Percentiles rank a stretch among this genome's conserved stretches.
Evolutionary conservation across 129 eudicot species (phyloP).

Genomic region (Flaveria robusta): DNA sequence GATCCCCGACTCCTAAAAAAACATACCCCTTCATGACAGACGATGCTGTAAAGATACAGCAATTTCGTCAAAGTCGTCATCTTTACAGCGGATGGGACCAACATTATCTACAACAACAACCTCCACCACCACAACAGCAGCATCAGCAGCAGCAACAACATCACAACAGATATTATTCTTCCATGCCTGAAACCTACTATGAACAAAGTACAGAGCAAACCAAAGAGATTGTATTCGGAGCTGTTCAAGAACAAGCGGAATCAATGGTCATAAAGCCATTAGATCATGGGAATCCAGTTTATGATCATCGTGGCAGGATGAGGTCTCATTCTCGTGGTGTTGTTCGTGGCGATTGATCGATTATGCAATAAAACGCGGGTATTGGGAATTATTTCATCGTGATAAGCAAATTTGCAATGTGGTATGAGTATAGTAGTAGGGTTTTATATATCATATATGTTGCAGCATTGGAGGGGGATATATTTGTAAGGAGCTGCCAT

Average conservation of each 20-base stretch:
- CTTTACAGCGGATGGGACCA: slow-evolving; percentile 88
- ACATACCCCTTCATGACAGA: slow-evolving; percentile 89
- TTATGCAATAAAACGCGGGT: slow-evolving; percentile 27
- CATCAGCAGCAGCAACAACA: slow-evolving; percentile 52
- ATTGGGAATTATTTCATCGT: slow-evolving; percentile 30
- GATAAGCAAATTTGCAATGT: slow-evolving; percentile 38
- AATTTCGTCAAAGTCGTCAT: slow-evolving; percentile 77
- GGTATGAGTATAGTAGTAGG: slow-evolving; percentile 37
- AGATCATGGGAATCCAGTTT: slow-evolving; percentile 48
- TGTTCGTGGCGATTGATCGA: slow-evolving; percentile 34
- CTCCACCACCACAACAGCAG: slow-evolving; percentile 40
- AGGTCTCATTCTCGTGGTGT: slow-evolving; percentile 46
- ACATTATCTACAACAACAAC: slow-evolving; percentile 49
- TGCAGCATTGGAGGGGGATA: slow-evolving; percentile 26
- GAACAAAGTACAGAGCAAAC: slow-evolving; percentile 75
- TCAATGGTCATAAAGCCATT: slow-evolving; percentile 74
- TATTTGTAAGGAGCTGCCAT: slow-evolving; percentile 40
- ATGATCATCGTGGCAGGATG: slow-evolving; percentile 42
- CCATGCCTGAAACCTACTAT: slow-evolving; percentile 67
- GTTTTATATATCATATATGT: slow-evolving; percentile 24
- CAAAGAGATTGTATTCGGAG: slow-evolving; percentile 82
- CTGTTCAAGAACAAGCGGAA: slow-evolving; percentile 74
- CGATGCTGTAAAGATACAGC: slow-evolving; percentile 86
- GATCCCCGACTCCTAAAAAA: slow-evolving; percentile 86
- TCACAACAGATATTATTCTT: slow-evolving; percentile 65